Evolutionary conservation across 1,284 basidiomycete genomes (phyloP), one percentile per base, ranked within the genome.

Genomic region (Peniophora sp.): DNA sequence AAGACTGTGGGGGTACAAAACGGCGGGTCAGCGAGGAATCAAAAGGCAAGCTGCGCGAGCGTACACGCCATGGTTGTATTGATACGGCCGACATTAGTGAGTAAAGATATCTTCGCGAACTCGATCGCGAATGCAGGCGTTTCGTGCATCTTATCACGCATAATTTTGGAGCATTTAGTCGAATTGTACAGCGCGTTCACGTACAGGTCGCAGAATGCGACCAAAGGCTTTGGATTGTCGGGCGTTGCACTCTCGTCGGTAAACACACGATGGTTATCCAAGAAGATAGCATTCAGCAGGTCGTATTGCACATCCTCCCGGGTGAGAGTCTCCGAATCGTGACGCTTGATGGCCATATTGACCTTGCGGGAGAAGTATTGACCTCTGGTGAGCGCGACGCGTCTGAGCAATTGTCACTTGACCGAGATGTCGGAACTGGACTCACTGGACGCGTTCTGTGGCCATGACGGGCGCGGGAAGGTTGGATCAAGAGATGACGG

Each of bases 11-110:
- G 22, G 57, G 43, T 17, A 22, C 58, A 23, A 39, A 54, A 51
- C 3, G 15, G 50, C 32, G 39, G 48, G 11, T 47, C 43, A 52
- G 32, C 46, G 54, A 46, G 51, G 36, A 47, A 49, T 11, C 18
- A 39, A 17, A 9, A 70, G 9, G 23, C 9, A n/a, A 45, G 43
- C 6, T 41, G 20, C 2, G 20, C 20, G 39, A 10, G 43, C 84
- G 73, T 65, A 92, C 89, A 95, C 52, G 92, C 92, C 78, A 94
- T 86, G 27, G 93, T 95, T 22, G 92, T 95, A 63, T 95, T 96
- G 65, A 96, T 91, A 52, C 92, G 75, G n/a, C 92, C 92, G 47
- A 94, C 85, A 60, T 96, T 96, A 47, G 92, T 89, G 44, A 96
- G 74, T 24, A 96, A 72, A 41, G 88, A 87, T 43, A 94, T 79